phyloP scores from a whole-genome alignment of 768 basidiomycete species.

The Lentinula raphanica region DNA sequence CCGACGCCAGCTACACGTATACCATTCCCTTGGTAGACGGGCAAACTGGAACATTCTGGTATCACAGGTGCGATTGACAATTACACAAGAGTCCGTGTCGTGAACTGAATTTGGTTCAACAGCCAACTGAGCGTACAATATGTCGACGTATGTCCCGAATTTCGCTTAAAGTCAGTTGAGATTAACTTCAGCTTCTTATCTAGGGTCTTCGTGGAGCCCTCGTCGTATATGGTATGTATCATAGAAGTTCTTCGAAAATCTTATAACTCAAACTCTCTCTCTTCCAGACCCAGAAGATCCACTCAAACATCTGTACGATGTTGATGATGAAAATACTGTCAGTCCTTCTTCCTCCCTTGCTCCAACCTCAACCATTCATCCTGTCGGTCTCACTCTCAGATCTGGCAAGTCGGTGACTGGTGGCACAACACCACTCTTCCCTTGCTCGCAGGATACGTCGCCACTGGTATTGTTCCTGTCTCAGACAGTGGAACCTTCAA shows the following conservation, averaged over 20 bases:
- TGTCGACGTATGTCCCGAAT: conserved; percentile 18
- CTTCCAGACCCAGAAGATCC: conserved; percentile 33
- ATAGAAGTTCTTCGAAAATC: too few relatives aligned
- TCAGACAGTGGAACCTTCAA: conserved; percentile 41
- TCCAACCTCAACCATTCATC: too few relatives aligned
- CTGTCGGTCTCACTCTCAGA: background rate
- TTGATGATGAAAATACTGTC: conserved; percentile 30
- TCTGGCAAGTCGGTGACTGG: conserved; percentile 3
- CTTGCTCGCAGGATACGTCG: conserved; percentile 20
- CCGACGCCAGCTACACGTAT: conserved; percentile 32
- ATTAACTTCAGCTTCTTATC: background rate
- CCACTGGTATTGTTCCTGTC: conserved; percentile 23
- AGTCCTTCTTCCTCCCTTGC: background rate
- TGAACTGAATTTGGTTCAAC: background rate
- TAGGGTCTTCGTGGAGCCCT: conserved; percentile 30
- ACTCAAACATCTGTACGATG: conserved; percentile 34
- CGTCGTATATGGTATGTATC: conserved; percentile 26
- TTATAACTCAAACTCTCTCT: too few relatives aligned
- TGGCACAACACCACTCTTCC: conserved; percentile 22
- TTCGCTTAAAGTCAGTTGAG: background rate
- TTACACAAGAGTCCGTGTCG: background rate
- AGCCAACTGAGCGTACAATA: conserved; percentile 25
- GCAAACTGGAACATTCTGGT: conserved; percentile 42
- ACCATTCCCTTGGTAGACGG: conserved; percentile 24
- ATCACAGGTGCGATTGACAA: conserved; percentile 17